Conservation (phyloP, 768 basidiomycete species). For the Tubosaeta brunneosetosa region DNA sequence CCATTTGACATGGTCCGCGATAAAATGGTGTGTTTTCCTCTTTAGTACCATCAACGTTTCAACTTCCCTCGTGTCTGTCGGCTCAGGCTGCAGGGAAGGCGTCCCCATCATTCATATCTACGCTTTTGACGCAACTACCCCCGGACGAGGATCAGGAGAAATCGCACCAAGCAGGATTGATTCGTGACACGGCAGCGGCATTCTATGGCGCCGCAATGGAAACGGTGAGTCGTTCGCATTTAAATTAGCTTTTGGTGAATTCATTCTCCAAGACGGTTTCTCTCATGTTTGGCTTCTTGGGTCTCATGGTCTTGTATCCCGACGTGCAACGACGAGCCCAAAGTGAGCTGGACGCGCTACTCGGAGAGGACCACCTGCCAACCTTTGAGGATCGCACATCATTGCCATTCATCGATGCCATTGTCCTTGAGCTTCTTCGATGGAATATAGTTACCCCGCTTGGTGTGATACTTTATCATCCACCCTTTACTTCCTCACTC, state of each 20-base stretch:
- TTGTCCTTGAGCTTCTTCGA: constrained; percentile 11
- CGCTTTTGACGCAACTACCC: constrained; percentile 6
- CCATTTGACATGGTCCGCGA: constrained; percentile 8
- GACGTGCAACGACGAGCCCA: constrained; percentile 12
- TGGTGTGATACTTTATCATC: neutral
- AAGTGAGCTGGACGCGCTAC: constrained; percentile 10
- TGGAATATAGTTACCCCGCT: constrained; percentile 12
- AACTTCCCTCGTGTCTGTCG: neutral
- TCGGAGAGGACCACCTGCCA: constrained; percentile 8
- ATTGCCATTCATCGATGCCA: constrained; percentile 12
- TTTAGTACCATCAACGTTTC: too few species aligned
- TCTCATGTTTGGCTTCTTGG: constrained; percentile 6
- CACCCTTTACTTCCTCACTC: neutral
- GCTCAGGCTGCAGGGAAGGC: constrained; percentile 5
- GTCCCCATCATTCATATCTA: constrained; percentile 8
- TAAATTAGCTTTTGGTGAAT: neutral
- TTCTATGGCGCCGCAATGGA: constrained; percentile 12
- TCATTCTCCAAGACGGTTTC: constrained; percentile 4
- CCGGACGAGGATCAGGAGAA: constrained; percentile 4
- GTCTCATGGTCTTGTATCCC: constrained; percentile 10
- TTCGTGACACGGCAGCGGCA: constrained; percentile 9
- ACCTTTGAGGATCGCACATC: constrained; percentile 10
- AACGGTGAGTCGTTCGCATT: neutral
- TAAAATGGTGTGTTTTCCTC: constrained; percentile 4
- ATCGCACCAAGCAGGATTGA: constrained; percentile 5